phyloP scores from a whole-genome alignment of 2,329 filamentous ascomycete genomes.

The Ophiostoma angusticollis region DNA sequence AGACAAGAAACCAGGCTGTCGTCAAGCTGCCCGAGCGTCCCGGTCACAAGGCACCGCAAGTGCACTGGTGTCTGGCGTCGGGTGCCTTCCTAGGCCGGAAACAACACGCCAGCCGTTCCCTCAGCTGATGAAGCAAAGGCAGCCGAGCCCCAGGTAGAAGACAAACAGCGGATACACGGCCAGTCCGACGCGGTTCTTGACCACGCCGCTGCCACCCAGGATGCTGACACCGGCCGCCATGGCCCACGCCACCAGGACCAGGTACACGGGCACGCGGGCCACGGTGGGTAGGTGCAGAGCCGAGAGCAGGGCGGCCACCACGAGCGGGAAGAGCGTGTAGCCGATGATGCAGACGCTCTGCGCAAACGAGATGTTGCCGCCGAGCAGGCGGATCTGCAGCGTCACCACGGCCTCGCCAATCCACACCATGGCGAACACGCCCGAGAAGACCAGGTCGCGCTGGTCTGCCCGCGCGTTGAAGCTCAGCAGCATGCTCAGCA shows the following conservation, averaged over 20 bases:
- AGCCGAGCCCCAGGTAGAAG: constrained; percentile 87
- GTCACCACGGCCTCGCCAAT: constrained; percentile 93
- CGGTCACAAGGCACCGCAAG: too few species aligned
- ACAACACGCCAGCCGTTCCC: too few species aligned
- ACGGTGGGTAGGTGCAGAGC: constrained; percentile 69
- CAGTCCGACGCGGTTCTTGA: constrained; percentile 86
- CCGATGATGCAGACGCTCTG: constrained; percentile 97
- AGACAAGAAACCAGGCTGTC: too few species aligned
- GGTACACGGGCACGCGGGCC: constrained; percentile 77
- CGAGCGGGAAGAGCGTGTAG: constrained; percentile 93
- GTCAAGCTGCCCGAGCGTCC: too few species aligned
- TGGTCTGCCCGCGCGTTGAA: constrained; percentile 68
- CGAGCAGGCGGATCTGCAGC: constrained; percentile 91
- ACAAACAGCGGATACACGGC: constrained; percentile 92
- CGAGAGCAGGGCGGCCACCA: constrained; percentile 82
- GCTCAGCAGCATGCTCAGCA: constrained; percentile 63
- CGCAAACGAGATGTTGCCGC: constrained; percentile 95
- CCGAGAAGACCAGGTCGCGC: constrained; percentile 81
- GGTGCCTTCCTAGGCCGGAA: too few species aligned
- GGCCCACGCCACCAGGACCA: constrained; percentile 81
- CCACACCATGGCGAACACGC: constrained; percentile 95
- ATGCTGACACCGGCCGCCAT: constrained; percentile 93
- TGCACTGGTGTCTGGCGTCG: background rate
- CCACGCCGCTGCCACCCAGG: constrained; percentile 83
- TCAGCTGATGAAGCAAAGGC: constrained; percentile 91